These are phyloP conservation scores for Globisporangium nodosum DNA, from an alignment of 352 stramenopile species.

Conservation along the genomic window DNA sequence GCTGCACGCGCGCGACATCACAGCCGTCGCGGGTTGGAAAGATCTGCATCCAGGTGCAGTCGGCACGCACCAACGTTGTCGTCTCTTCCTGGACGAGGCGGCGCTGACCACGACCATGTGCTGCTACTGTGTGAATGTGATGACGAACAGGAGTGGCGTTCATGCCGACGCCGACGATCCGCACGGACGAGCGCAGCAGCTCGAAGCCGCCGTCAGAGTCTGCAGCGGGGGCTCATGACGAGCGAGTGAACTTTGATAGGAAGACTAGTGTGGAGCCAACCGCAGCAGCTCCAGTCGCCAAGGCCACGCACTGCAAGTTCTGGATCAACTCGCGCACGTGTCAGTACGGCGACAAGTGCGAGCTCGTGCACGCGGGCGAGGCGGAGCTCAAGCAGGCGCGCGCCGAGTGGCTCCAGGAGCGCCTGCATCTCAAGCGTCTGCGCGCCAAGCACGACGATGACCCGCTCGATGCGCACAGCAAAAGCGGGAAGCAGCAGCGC, in stretches of 20 bases:
- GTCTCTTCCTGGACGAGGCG: not conserved
- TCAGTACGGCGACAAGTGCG: slow-evolving; percentile 59
- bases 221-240: not conserved
- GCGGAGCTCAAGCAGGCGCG: slow-evolving; percentile 42
- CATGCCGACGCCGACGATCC: slow-evolving; percentile 42
- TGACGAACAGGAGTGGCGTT: slow-evolving; percentile 33
- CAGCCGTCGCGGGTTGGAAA: slow-evolving; percentile 40
- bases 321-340: slow-evolving; percentile 80
- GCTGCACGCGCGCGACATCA: slow-evolving; percentile 40
- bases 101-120: not conserved
- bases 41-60: slow-evolving; percentile 29
- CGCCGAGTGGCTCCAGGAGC: slow-evolving; percentile 56
- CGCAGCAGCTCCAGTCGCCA: not conserved
- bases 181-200: slow-evolving; percentile 7
- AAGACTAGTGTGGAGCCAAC: slow-evolving; percentile 1
- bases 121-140: not conserved
- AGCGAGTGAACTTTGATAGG: not conserved
- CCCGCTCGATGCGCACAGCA: slow-evolving; percentile 56
- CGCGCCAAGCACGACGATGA: slow-evolving; percentile 55
- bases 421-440: slow-evolving; percentile 52
- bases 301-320: slow-evolving; percentile 57
- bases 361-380: slow-evolving; percentile 48
- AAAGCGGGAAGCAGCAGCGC: slow-evolving; percentile 67
- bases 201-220: not conserved
- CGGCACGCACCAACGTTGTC: not conserved